These are phyloP conservation scores for Huntiella abstrusa DNA, from an alignment of 2,329 filamentous ascomycete genomes.

Conservation along the genomic window DNA sequence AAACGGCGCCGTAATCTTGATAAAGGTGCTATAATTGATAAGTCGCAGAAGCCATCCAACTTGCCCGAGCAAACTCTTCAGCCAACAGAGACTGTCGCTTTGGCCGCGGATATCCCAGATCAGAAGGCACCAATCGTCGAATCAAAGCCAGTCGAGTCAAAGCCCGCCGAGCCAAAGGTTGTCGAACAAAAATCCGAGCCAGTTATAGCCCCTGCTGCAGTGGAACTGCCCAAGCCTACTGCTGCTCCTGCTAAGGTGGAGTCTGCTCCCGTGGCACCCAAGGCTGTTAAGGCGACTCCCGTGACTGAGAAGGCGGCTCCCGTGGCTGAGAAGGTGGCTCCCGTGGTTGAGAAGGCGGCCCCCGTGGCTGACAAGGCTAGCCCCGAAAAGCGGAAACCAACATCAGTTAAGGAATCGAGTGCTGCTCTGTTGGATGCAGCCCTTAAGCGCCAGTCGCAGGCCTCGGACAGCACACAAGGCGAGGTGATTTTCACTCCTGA, in stretches of 20 bases:
- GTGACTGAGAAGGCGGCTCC: slow-evolving; percentile 30
- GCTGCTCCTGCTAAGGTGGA: neutral
- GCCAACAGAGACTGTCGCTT: too few relatives aligned
- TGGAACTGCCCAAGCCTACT: neutral
- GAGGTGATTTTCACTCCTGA: slow-evolving; percentile 6
- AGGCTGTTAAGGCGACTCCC: slow-evolving; percentile 20
- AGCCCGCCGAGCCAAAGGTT: neutral
- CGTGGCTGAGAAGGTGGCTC: slow-evolving; percentile 12
- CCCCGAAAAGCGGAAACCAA: slow-evolving; percentile 23
- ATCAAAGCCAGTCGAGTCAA: neutral
- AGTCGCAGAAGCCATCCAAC: too few relatives aligned
- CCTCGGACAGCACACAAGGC: slow-evolving; percentile 5
- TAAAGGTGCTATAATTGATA: too few relatives aligned
- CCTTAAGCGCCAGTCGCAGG: neutral
- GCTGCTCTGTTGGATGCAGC: neutral
- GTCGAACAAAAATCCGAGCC: neutral
- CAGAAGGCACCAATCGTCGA: too few relatives aligned
- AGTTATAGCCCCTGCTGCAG: neutral
- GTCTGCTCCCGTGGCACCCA: slow-evolving; percentile 9
- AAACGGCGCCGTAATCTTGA: too few relatives aligned
- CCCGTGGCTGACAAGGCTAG: slow-evolving; percentile 27
- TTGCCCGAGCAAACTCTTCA: too few relatives aligned
- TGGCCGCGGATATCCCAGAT: too few relatives aligned
- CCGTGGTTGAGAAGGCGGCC: slow-evolving; percentile 19
- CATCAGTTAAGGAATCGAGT: slow-evolving; percentile 12